Percentiles rank a stretch among this genome's conserved stretches.
These are phyloP conservation scores for Suhomyces canberraensis DNA, from an alignment of 805 yeast genomes.

Conservation along the genomic window DNA sequence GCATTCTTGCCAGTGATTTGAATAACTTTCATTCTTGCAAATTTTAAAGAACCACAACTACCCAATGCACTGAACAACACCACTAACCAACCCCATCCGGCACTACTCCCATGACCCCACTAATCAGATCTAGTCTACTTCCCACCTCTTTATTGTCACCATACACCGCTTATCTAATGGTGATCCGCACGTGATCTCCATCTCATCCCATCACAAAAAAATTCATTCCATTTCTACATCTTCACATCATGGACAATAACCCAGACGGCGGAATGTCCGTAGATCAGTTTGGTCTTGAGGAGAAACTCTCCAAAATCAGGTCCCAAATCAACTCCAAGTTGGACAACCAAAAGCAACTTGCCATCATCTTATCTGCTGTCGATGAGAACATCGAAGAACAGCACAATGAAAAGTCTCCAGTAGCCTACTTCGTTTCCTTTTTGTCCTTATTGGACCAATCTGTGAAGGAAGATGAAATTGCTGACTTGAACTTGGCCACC, in stretches of 20 bases:
- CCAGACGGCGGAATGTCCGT: conserved; percentile 38
- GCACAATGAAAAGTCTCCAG: conserved; percentile 58
- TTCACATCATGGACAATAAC: conserved; percentile 15
- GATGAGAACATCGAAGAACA: conserved; percentile 82
- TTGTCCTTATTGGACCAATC: conserved; percentile 79
- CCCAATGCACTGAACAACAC: too few relatives aligned
- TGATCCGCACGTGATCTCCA: too few relatives aligned
- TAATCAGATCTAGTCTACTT: too few relatives aligned
- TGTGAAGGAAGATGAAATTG: conserved; percentile 44
- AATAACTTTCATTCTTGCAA: too few relatives aligned
- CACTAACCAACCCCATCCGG: too few relatives aligned
- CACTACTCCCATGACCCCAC: too few relatives aligned
- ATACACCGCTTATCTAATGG: too few relatives aligned
- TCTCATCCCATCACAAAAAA: conserved; percentile 5
- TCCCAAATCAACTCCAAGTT: conserved; percentile 72
- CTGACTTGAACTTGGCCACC: conserved; percentile 64
- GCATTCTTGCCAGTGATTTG: too few relatives aligned
- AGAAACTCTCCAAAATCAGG: conserved; percentile 64
- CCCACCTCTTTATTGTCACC: too few relatives aligned
- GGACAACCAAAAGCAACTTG: conserved; percentile 82
- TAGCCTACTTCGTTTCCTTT: conserved; percentile 83
- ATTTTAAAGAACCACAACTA: too few relatives aligned
- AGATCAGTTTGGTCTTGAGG: conserved; percentile 52
- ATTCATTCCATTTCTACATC: not conserved
- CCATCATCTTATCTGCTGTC: conserved; percentile 79